phyloP scores from a whole-genome alignment of 2,329 filamentous ascomycete genomes.

The Amesomyces nigricolor region DNA sequence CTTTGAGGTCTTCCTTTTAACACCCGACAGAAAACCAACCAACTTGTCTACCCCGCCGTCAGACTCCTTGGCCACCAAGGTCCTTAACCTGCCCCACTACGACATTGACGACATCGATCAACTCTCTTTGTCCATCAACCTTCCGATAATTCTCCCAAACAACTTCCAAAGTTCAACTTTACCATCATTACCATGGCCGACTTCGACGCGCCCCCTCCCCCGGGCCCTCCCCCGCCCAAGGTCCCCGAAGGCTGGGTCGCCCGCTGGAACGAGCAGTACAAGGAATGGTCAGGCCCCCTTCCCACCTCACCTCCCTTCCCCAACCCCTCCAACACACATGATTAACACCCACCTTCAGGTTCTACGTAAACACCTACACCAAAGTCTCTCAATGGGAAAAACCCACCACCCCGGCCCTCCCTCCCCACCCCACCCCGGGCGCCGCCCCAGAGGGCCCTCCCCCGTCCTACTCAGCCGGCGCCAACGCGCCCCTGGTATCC shows the following conservation, averaged over 20 bases:
- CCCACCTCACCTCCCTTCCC: background rate
- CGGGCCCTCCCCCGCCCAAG: constrained; percentile 52
- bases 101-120: background rate
- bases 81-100: too few relatives aligned
- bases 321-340: too few relatives aligned
- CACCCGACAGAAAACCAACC: too few relatives aligned
- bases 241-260: constrained; percentile 79
- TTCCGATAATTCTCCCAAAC: background rate
- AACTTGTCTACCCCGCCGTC: too few relatives aligned
- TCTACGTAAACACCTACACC: constrained; percentile 84
- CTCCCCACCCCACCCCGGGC: constrained; percentile 40
- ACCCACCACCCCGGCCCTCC: constrained; percentile 60
- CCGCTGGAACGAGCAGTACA: constrained; percentile 82
- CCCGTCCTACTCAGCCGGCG: constrained; percentile 56
- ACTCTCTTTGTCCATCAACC: background rate
- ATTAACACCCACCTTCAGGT: too few relatives aligned
- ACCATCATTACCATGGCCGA: constrained; percentile 42
- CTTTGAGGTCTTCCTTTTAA: too few relatives aligned
- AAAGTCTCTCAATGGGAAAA: constrained; percentile 89
- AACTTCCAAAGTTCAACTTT: too few relatives aligned
- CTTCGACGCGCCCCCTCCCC: constrained; percentile 47
- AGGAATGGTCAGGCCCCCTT: constrained; percentile 54
- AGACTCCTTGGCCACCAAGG: too few relatives aligned
- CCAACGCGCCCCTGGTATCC: constrained; percentile 40
- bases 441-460: constrained; percentile 41